Percentiles rank a stretch among this genome's conserved stretches.
Evolutionary conservation across 169 alveolate species (phyloP).

Genomic region (Neospora caninum): DNA sequence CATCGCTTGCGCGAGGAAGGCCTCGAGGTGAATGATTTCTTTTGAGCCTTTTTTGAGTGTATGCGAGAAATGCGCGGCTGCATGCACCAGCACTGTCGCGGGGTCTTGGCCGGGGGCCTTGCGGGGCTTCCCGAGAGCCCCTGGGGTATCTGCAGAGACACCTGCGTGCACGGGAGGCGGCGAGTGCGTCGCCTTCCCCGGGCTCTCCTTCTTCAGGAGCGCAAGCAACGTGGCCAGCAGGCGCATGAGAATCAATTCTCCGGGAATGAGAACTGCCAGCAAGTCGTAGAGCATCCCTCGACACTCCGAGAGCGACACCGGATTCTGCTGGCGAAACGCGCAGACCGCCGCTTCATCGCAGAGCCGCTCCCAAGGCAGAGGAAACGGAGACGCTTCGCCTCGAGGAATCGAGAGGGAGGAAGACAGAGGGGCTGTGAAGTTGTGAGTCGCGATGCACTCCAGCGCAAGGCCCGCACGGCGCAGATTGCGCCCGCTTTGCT

Average conservation of each 20-base stretch:
- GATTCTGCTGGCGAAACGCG: slow-evolving; percentile 17
- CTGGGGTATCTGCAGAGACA: not conserved
- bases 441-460: slow-evolving; percentile 66
- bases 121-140: not conserved
- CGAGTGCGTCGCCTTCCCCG: not conserved
- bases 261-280: slow-evolving; percentile 45
- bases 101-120: slow-evolving; percentile 2
- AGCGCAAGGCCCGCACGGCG: slow-evolving; percentile 89
- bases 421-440: slow-evolving; percentile 18
- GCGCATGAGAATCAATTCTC: slow-evolving; percentile 31
- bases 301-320: slow-evolving; percentile 34
- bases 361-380: slow-evolving; percentile 46
- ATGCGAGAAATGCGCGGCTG: slow-evolving; percentile 66
- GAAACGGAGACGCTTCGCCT: slow-evolving; percentile 17
- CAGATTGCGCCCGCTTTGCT: slow-evolving; percentile 82
- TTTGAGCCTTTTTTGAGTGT: slow-evolving; percentile 80
- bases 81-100: slow-evolving; percentile 25
- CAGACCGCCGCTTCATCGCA: slow-evolving; percentile 28
- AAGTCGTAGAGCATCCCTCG: slow-evolving; percentile 40
- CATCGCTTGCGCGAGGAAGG: slow-evolving; percentile 83
- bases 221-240: not conserved
- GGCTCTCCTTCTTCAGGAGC: not conserved
- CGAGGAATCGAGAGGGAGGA: not conserved
- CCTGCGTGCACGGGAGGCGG: not conserved
- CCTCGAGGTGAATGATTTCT: slow-evolving; percentile 85